Evolutionary conservation across 768 basidiomycete genomes (phyloP), one percentile per base, ranked within the genome.

Genomic region (Auriculariales sp.): DNA sequence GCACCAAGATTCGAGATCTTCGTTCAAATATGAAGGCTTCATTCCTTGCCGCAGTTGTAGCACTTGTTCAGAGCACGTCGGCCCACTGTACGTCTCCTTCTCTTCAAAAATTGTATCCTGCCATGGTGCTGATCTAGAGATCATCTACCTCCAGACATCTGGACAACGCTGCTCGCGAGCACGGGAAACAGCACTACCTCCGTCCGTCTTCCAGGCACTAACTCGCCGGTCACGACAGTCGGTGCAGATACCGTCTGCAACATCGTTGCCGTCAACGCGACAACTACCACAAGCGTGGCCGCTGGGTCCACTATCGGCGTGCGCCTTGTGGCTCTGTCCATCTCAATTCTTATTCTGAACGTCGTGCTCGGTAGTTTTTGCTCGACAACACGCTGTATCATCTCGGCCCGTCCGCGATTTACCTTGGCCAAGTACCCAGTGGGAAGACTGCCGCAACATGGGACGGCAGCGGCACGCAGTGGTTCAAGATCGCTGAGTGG

Each of bases 361-460:
- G n/a, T n/a, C n/a, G n/a, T n/a, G n/a, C n/a, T n/a, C n/a, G n/a
- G n/a, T n/a, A n/a, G n/a, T 71, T 72, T 59, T 59, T 59, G 33
- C 57, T 68, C 11, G 68, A 67, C 56, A 64, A 64, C 52, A 66
- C 66, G 1, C n/a, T 72, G 15, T 72, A 68, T 57, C 71, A 72
- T 52, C 60, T 57, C 25, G 71, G 71, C 5, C 69, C 70, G 3
- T 68, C 68, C 48, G 69, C 70, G 9, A 68, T 72, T 51, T 72
- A 71, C 54, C 63, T 71, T 62, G 33, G 33, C 4, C 33, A 49
- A 33, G 48, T 27, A 7, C 48, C 48, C 5, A 33, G 30, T 15
- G 39, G 39, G 0, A 12, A 19, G 22, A 35, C 25, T 22, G 48
- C 33, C 15, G 33, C 30, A 2, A 22, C 12, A 9, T 49, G 48